Conservation (phyloP, 352 stramenopile species). For the Globisporangium recalcitrans region DNA sequence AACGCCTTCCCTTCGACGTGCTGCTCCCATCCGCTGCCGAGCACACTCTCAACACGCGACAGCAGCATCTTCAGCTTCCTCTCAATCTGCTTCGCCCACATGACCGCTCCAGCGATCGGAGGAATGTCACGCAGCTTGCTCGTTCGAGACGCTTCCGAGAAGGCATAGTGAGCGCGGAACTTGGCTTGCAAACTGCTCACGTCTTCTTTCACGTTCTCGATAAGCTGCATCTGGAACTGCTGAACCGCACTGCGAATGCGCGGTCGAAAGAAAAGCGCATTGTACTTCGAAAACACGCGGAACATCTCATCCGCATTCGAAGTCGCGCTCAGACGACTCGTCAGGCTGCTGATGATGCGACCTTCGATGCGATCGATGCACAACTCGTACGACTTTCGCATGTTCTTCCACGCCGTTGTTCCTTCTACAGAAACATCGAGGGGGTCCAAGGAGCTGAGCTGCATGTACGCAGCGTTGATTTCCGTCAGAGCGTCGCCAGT, state of each 20-base stretch:
- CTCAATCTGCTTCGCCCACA: constrained; percentile 99
- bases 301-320: constrained; percentile 95
- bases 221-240: constrained; percentile 98
- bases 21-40: constrained; percentile 96
- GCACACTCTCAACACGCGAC: constrained; percentile 94
- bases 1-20: constrained; percentile 95
- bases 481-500: constrained; percentile 78
- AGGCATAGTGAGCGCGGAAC: constrained; percentile 93
- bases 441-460: constrained; percentile 71
- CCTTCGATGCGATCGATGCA: constrained; percentile 92
- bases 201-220: constrained; percentile 96
- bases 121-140: constrained; percentile 96
- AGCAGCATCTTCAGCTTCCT: constrained; percentile 97
- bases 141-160: constrained; percentile 93
- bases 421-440: constrained; percentile 87
- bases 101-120: constrained; percentile 96
- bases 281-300: constrained; percentile 97
- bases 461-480: constrained; percentile 88
- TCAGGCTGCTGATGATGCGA: constrained; percentile 88
- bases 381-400: constrained; percentile 87
- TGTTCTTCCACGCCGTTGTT: constrained; percentile 73
- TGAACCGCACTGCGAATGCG: constrained; percentile 94
- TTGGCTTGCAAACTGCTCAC: constrained; percentile 96
- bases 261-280: constrained; percentile 95
- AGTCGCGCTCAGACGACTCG: constrained; percentile 79